phyloP scores from a whole-genome alignment of 106 monocot species.

The Allium cepa region DNA sequence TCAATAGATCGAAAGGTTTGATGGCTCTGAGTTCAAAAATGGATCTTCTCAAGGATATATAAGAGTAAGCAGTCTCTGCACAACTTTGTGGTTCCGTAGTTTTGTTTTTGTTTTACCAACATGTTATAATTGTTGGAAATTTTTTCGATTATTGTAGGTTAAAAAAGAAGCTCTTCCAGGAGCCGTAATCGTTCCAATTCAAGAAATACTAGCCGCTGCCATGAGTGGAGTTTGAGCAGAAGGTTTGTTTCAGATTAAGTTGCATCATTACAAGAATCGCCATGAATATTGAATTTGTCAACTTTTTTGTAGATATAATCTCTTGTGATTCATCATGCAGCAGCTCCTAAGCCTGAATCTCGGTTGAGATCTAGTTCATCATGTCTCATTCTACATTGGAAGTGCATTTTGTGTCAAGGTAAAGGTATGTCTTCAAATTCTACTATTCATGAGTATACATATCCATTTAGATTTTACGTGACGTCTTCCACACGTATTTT shows the following conservation, averaged over 20 bases:
- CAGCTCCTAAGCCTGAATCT: slow-evolving; percentile 12
- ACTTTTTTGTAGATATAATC: neutral
- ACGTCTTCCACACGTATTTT: too few species aligned
- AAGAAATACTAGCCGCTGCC: slow-evolving; percentile 1
- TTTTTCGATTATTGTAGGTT: slow-evolving; percentile 5
- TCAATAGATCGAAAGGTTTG: slow-evolving; percentile 85
- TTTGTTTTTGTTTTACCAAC: neutral
- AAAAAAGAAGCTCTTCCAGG: slow-evolving; percentile 13
- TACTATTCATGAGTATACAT: too few species aligned
- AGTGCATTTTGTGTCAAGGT: slow-evolving; percentile 2
- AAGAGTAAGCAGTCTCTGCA: slow-evolving; percentile 26
- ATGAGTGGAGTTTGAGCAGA: slow-evolving; percentile 4
- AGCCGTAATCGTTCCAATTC: slow-evolving; percentile 4
- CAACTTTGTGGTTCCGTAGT: neutral
- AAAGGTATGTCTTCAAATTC: neutral
- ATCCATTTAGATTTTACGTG: too few species aligned
- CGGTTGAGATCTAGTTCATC: slow-evolving; percentile 11
- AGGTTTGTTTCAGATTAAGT: neutral
- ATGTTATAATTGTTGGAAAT: neutral
- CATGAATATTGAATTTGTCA: slow-evolving; percentile 1
- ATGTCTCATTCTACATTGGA: slow-evolving; percentile 5
- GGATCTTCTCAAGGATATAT: slow-evolving; percentile 63
- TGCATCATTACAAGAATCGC: neutral
- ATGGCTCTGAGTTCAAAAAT: slow-evolving; percentile 84
- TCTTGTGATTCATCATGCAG: slow-evolving; percentile 8